Evolutionary conservation across 371 early-diverging fungal species (phyloP), one percentile per base, ranked within the genome.

Genomic region (Mortierella sp.): DNA sequence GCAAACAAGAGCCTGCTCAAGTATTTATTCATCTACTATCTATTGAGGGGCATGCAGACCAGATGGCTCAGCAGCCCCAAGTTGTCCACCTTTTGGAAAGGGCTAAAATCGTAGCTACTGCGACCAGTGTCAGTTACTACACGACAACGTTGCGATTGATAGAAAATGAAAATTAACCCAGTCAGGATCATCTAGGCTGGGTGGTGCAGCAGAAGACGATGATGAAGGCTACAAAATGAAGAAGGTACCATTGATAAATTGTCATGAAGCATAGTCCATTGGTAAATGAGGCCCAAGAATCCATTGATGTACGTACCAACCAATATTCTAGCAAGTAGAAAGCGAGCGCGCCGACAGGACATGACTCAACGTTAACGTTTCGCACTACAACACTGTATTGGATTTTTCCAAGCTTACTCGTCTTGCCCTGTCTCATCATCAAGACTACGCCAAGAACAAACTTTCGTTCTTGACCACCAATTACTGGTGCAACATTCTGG

Each of bases 401-500:
- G 29, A 44, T 2, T 5, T 64, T 44, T 4, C 68, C 62, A 18
- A 53, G 60, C 0, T 19, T 6, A 4, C 48, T 66, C 23, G 30
- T 74, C n/a, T 65, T 74, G 56, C 69, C 69, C 25, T 61, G 62
- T 9, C 60, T 9, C 62, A 65, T 65, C 23, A 53, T 30, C 0
- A 65, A 53, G 46, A 65, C 58, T 44, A 74, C 25, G 65, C 69
- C 21, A 65, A n/a, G n/a, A n/a, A n/a, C 46, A 18, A 51, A 51
- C 21, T 51, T 51, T 18, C n/a, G 16, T 23, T 51, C 51, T 18
- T 18, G 11, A 51, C n/a, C 51, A 16, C 21, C 11, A 7, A 16
- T 16, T 51, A 23, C n/a, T 51, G n/a, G 57, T 50, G 37, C 29
- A 57, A 4, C 43, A 21, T 9, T 43, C 58, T 2, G 16, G 15